Evolutionary conservation across 768 basidiomycete species (phyloP), one percentile per base, ranked within the genome.

Genomic region (Amanita thiersii): DNA sequence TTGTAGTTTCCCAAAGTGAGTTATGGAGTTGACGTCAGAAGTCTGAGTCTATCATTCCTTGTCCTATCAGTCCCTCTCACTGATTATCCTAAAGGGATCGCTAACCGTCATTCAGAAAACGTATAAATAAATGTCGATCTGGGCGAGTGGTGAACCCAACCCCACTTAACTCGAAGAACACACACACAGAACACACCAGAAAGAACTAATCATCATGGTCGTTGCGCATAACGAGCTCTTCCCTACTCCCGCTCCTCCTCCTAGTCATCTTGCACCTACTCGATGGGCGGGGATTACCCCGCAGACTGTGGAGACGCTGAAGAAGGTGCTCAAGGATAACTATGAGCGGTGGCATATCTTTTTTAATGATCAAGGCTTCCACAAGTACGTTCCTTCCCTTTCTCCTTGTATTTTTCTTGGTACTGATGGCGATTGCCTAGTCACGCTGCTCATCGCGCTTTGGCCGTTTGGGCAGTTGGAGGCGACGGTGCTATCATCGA

Each of bases 381-480:
- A 66, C 51, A 65, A 66, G 61, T 68, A 51, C 15, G 55, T 50
- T 18, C 3, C 50, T 2, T 25, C 21, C 24, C 33, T 39, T 21
- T 45, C 36, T 21, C 35, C 4, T 31, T 8, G 8, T 42, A 21
- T 33, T 3, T n/a, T 17, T 33, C 9, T 9, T 7, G 23, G 20
- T 33, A 17, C n/a, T 25, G 20, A 34, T n/a, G 10, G 20, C 7
- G 8, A 5, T 32, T 31, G 6, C 30, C 25, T 39, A 68, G 59
- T 48, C 82, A 85, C 58, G 58, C 70, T 24, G 61, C 73, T 3
- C 80, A 84, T 48, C 75, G 73, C 18, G 48, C 73, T 14, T 56
- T 81, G 18, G 77, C 79, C 4, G 66, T 77, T 2, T 85, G 76
- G 64, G 64, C 67, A 1, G 55, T 86, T 8, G 84, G 83, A 1